These are phyloP conservation scores for Gossypium lobatum DNA, from an alignment of 441 rosid species.

Conservation along the genomic window DNA sequence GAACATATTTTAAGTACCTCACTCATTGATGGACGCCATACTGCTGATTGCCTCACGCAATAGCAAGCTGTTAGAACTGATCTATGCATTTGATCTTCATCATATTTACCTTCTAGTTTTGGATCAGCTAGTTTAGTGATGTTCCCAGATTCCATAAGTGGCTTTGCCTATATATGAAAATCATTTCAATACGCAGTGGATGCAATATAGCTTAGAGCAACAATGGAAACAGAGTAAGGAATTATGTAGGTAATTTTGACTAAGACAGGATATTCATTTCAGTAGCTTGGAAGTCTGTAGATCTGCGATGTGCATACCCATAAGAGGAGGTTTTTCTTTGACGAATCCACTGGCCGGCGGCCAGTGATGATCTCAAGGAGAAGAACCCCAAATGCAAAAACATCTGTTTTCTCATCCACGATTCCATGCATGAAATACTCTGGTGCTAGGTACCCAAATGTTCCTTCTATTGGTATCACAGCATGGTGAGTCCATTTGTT, in stretches of 20 bases:
- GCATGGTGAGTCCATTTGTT: conserved; percentile 93
- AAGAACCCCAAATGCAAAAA: conserved; percentile 83
- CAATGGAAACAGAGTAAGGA: too few species aligned
- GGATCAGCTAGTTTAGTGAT: conserved; percentile 63
- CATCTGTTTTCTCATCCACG: conserved; percentile 71
- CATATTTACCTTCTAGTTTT: conserved; percentile 46
- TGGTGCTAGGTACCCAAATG: conserved; percentile 90
- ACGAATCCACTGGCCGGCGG: conserved; percentile 67
- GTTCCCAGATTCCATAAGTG: conserved; percentile 66
- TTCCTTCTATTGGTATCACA: conserved; percentile 83
- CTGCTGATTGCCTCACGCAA: conserved; percentile 73
- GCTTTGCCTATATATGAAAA: conserved; percentile 55
- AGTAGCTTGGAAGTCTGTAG: neutral
- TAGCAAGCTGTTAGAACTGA: conserved; percentile 62
- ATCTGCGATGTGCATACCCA: conserved; percentile 47
- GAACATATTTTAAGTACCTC: conserved; percentile 33
- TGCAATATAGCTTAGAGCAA: neutral
- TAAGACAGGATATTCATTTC: neutral
- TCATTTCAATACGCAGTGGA: neutral
- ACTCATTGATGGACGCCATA: conserved; percentile 80
- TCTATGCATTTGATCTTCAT: conserved; percentile 59
- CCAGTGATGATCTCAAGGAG: conserved; percentile 83
- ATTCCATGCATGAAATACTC: conserved; percentile 95
- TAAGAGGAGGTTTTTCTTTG: conserved; percentile 66
- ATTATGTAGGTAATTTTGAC: neutral